Conservation (phyloP, 768 basidiomycete species). For the Mycena amicta region DNA sequence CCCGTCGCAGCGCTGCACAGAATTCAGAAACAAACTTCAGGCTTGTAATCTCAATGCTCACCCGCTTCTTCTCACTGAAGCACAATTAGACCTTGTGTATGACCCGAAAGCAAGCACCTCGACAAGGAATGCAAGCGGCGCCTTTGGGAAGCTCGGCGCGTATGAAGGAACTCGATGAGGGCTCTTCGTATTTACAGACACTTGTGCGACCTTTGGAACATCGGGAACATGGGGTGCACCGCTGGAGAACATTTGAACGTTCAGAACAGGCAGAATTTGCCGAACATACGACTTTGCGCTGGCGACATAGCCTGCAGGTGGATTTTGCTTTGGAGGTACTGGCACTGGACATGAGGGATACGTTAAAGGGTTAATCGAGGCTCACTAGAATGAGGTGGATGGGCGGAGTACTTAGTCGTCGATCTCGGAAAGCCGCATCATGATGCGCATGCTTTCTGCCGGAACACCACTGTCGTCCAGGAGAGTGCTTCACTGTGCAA, state of each 20-base stretch:
- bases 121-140: slow-evolving; percentile 5
- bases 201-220: slow-evolving; percentile 8
- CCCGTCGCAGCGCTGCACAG: background rate
- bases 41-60: background rate
- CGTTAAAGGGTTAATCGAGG: too few relatives aligned
- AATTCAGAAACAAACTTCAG: background rate
- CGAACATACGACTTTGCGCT: slow-evolving; percentile 15
- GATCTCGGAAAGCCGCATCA: too few relatives aligned
- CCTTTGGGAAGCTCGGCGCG: slow-evolving; percentile 8
- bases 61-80: background rate
- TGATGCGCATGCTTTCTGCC: too few relatives aligned
- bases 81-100: background rate
- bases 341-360: background rate
- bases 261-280: background rate
- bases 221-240: slow-evolving; percentile 5
- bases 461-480: too few relatives aligned
- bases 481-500: too few relatives aligned
- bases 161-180: background rate
- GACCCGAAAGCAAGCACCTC: background rate
- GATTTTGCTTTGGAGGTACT: background rate
- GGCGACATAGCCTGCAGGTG: slow-evolving; percentile 3
- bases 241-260: background rate
- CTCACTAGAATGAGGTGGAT: too few relatives aligned
- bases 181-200: slow-evolving; percentile 3
- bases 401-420: too few relatives aligned